Evolutionary conservation across 345 rosid genomes (phyloP), one percentile per base, ranked within the genome.

Genomic region (Salix brachista): DNA sequence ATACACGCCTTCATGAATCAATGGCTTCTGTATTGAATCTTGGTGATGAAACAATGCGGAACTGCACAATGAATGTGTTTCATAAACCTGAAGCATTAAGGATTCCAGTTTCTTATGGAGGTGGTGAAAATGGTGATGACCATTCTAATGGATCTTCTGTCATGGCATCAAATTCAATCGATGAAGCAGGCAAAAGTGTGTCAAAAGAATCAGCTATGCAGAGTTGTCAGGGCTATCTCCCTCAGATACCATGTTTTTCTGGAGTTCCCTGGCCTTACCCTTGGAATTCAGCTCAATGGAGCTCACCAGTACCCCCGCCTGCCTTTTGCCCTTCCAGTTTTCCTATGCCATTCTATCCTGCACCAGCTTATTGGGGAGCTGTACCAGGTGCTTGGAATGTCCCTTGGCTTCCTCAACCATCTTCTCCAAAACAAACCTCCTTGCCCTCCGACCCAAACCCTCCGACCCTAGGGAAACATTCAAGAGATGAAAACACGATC

Each of bases 401-500:
- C 77, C 84, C 91, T 0, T 90, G 96, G 98, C 74, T 88, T 81
- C 84, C 94, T 48, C 97, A 88, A 72, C 87, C 95, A 76, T 74
- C 87, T 66, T 89, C 94, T 67, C 90, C 93, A 21, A 85, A 66
- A 56, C 85, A 76, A 62, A 74, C 80, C 4, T 54, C 70, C 23
- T 73, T 83, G 1, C 80, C 78, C 17, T 88, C 97, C 0, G 81
- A 85, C 77, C 97, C 97, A 1, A 90, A 89, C 72, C 91, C 93
- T 39, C 96, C 96, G 25, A 94, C 94, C 56, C 75, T 94, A 61
- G 98, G 97, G 64, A 94, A 94, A 73, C 98, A 94, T 87, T 92
- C 92, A 26, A 87, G 97, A 44, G 97, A 94, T 23, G 95, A 90
- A 73, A 86, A 36, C 80, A 13, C 39, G 28, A 75, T 41, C 52